phyloP scores from a whole-genome alignment of 805 yeast genomes.

The Lipomyces chichibuensis region DNA sequence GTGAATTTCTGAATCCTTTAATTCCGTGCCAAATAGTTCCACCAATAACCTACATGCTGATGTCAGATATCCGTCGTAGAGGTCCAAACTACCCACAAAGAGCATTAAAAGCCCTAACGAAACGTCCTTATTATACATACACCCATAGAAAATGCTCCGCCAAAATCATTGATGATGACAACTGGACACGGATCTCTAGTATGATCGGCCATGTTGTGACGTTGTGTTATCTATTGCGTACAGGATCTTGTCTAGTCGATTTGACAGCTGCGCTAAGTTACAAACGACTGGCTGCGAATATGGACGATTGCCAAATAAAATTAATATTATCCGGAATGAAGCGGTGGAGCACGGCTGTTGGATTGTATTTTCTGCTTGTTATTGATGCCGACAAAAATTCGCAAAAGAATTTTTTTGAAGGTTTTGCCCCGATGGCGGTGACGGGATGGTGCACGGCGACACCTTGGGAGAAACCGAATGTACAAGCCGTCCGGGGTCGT shows the following conservation, averaged over 20 bases:
- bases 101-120: neutral
- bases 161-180: constrained; percentile 93
- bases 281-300: neutral
- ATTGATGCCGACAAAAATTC: neutral
- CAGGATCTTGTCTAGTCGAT: neutral
- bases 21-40: constrained; percentile 99
- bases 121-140: constrained; percentile 45
- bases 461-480: neutral
- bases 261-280: neutral
- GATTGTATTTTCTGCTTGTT: neutral
- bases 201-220: constrained; percentile 68
- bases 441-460: neutral
- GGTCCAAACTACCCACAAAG: neutral
- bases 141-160: constrained; percentile 99
- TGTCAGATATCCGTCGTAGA: neutral
- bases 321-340: neutral
- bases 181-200: constrained; percentile 99
- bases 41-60: constrained; percentile 62
- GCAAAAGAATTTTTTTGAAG: neutral
- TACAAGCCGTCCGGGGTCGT: neutral
- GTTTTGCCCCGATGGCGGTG: neutral
- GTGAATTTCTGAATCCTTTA: constrained; percentile 97
- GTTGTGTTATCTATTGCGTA: neutral
- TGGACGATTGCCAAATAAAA: neutral
- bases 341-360: neutral